These are phyloP conservation scores for Alternaria gansuensis DNA, from an alignment of 2,329 filamentous ascomycete genomes.

Conservation along the genomic window DNA sequence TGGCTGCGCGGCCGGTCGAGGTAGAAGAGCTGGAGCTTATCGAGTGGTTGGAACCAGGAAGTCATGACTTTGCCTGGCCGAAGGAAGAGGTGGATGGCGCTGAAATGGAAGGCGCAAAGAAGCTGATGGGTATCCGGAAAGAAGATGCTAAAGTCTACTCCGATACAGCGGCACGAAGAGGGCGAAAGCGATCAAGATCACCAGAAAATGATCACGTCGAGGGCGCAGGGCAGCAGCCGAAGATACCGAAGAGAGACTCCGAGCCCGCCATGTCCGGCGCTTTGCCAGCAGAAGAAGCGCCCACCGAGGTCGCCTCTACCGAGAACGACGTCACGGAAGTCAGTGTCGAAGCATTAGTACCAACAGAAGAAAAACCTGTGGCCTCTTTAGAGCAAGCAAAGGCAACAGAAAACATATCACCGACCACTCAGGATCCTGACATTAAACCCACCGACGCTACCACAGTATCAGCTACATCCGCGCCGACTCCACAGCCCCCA, in stretches of 20 bases:
- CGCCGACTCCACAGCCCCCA: conserved; percentile 56
- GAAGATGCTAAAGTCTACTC: conserved; percentile 34
- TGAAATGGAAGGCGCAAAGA: conserved; percentile 79
- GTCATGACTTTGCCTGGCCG: conserved; percentile 82
- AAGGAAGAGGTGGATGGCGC: conserved; percentile 76
- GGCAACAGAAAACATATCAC: not conserved
- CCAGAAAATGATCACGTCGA: conserved; percentile 23
- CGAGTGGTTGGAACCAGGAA: conserved; percentile 84
- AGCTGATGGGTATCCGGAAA: conserved; percentile 60
- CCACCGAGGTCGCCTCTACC: not conserved
- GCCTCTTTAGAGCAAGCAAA: conserved; percentile 3
- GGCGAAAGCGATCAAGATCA: conserved; percentile 35
- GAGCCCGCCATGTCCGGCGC: conserved; percentile 49
- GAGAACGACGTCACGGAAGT: conserved; percentile 1
- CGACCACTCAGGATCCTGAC: not conserved
- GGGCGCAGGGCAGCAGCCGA: conserved; percentile 32
- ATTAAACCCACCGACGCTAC: not conserved
- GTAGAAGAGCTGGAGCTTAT: conserved; percentile 80
- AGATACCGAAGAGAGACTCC: conserved; percentile 38
- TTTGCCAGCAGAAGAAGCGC: conserved; percentile 31
- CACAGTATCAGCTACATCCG: conserved; percentile 1
- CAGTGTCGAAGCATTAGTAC: conserved; percentile 1
- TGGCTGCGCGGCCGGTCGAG: conserved; percentile 80
- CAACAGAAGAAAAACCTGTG: conserved; percentile 8
- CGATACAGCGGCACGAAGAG: conserved; percentile 40